Conservation (phyloP, 106 monocot species). For the Dendrobium chrysotoxum region DNA sequence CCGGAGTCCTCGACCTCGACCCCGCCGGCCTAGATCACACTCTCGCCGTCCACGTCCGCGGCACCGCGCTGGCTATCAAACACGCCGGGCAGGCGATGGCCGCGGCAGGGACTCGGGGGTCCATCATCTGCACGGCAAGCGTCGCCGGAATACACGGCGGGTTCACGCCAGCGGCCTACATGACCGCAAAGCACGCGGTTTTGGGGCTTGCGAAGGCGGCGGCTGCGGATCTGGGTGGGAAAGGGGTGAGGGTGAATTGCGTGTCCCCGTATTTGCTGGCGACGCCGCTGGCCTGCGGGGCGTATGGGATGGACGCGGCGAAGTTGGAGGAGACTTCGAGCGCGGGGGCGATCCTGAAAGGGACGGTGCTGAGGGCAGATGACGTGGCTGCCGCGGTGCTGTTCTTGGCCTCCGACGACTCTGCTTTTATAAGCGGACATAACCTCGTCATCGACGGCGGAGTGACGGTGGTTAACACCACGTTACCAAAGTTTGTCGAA, state of each 20-base stretch:
- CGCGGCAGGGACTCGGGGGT: background rate
- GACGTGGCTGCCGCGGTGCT: slow-evolving; percentile 47
- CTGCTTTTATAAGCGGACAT: slow-evolving; percentile 50
- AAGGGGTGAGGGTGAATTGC: slow-evolving; percentile 40
- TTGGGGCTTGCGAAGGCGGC: slow-evolving; percentile 42
- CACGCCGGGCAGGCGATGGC: slow-evolving; percentile 6
- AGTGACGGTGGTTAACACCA: too few relatives aligned
- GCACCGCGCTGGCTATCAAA: background rate
- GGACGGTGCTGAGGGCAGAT: slow-evolving; percentile 15
- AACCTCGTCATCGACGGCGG: slow-evolving; percentile 61
- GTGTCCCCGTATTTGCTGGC: too few relatives aligned
- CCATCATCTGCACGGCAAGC: slow-evolving; percentile 9
- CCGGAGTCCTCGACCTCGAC: background rate
- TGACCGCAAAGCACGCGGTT: slow-evolving; percentile 31
- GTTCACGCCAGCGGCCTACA: slow-evolving; percentile 35
- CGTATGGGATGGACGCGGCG: too few relatives aligned
- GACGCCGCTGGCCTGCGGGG: too few relatives aligned
- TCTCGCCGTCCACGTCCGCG: background rate
- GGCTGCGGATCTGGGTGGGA: slow-evolving; percentile 38
- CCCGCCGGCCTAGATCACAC: background rate
- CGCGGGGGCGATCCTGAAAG: slow-evolving; percentile 25
- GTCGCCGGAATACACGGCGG: background rate
- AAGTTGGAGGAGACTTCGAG: too few relatives aligned
- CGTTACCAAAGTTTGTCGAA: too few relatives aligned
- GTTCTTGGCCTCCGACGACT: slow-evolving; percentile 49